Base-by-base conservation (phyloP, 176 grass and related monocot species). In the Chloris gayana region DNA sequence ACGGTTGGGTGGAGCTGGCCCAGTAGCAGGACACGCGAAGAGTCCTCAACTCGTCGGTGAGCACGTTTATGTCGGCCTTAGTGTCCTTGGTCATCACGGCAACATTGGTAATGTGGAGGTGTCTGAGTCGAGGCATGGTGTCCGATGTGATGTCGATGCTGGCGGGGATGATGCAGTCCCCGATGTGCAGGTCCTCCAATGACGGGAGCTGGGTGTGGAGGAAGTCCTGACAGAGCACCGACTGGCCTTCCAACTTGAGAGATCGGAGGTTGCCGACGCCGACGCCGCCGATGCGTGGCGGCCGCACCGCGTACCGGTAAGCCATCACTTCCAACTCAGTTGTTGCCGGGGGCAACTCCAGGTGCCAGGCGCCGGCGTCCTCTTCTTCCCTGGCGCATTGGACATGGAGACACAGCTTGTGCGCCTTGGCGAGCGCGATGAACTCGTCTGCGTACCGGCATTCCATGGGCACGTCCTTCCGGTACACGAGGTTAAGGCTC, bases 401-500 rank as follows among this genome's bases (percentile, higher is more conserved):
- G 34, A 35, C 34, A 2, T 35, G 34, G 34, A 35, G 34, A 35
- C 34, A 5, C 34, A 35, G 5, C 42, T 69, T 26, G 2, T 4
- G 8, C 7, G 69, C 42, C 7, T 50, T 31, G 44, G 69, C 69
- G 25, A 72, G 69, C 26, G 44, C 42, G 14, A 50, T 50, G 69
- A 72, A 72, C 0, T 31, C 44, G 26, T 31, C 44, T 26, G 15
- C 44, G 26, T 72, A 27, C 15, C 25, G 3, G 25, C 42, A 71
- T 25, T 71, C 69, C 69, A 72, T 72, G 69, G 25, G 10, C 42
- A 72, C 69, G 26, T 72, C 69, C 44, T 21, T 49, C 25, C 26
- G 1, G 44, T 11, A 72, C 0, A 19, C 0, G 25, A 72, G 22
- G 5, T 0, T 1, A 0, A 69, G 67, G 0, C 3, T 25, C 11